phyloP scores from a whole-genome alignment of 2,329 filamentous ascomycete species.

The Emericellopsis cladophorae region DNA sequence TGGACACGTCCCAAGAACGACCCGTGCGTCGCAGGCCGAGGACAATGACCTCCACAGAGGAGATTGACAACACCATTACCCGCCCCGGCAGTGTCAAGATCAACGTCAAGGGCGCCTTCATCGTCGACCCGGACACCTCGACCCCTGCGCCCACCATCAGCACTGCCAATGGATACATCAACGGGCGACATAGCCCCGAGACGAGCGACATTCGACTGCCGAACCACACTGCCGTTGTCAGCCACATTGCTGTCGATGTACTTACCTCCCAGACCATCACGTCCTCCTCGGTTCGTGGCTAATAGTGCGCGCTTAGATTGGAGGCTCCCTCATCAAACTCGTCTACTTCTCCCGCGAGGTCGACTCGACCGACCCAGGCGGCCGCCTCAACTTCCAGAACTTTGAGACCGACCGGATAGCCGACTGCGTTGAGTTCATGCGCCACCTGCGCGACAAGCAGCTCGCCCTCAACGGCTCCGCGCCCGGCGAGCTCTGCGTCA shows the following conservation, averaged over 20 bases:
- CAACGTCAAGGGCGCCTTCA: slow-evolving; percentile 93
- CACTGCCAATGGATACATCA: slow-evolving; percentile 9
- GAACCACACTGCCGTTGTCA: slow-evolving; percentile 89
- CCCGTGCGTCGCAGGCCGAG: slow-evolving; percentile 7
- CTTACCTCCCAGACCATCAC: slow-evolving; percentile 20
- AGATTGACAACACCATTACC: slow-evolving; percentile 48
- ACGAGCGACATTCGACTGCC: slow-evolving; percentile 92
- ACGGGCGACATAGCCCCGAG: slow-evolving; percentile 43
- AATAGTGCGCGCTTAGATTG: slow-evolving; percentile 50
- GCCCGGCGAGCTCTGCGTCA: slow-evolving; percentile 68
- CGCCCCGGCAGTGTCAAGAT: slow-evolving; percentile 71
- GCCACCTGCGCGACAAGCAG: slow-evolving; percentile 72
- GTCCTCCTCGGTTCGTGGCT: slow-evolving; percentile 2
- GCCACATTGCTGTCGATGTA: slow-evolving; percentile 94
- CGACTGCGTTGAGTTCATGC: slow-evolving; percentile 85
- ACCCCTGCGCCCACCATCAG: slow-evolving; percentile 29
- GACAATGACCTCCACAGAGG: slow-evolving; percentile 35
- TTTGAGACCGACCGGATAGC: slow-evolving; percentile 95
- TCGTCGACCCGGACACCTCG: slow-evolving; percentile 68
- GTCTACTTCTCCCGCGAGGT: slow-evolving; percentile 94
- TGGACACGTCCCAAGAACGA: not conserved
- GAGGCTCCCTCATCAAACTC: slow-evolving; percentile 87
- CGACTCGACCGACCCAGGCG: slow-evolving; percentile 66
- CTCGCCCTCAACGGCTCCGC: slow-evolving; percentile 59
- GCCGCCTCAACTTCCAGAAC: slow-evolving; percentile 84